Evolutionary conservation across 2,329 filamentous ascomycete species (phyloP), one percentile per base, ranked within the genome.

Genomic region (Pseudogymnoascus sp.): DNA sequence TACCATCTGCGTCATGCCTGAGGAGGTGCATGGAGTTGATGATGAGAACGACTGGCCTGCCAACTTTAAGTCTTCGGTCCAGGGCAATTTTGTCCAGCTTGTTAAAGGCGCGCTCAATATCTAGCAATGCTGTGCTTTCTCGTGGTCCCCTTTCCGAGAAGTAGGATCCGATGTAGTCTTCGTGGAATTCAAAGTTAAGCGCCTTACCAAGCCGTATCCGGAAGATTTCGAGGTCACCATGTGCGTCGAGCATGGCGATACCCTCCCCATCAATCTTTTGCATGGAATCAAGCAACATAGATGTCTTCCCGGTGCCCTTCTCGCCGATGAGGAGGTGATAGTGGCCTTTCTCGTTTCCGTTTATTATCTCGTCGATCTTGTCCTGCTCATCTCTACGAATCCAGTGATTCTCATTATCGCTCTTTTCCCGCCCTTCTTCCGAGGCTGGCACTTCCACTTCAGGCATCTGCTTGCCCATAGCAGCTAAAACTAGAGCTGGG

Each of bases 271-370:
- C 85, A 63, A 93, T 88, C 75, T 96, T 96, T 62, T 88, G 87
- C 93, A 99, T 99, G 7, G 91, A 91, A 73, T 97, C 91, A 19
- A 99, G 82, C 70, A 99, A 78, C 95, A 99, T 97, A 68, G 90
- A 96, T 65, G 90, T 96, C 79, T 99, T 99, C 6, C 95, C 95
- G 0, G 91, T 96, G 4, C 95, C 95, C 77, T 99, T 97, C 72
- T 97, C 95, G 50, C 95, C 95, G 56, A 97, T 86, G 2, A 99
- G 80, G 1, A 99, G 82, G 75, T 95, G 90, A 72, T 99, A 99
- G 72, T 96, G 92, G 10, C 95, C 95, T 53, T 80, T 80, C 29
- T 85, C 80, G 2, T 80, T 77, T 1, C 95, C 95, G 59, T 82
- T 78, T 23, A 99, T 83, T 67, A 99, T 97, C n/a, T 78, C 79